Evolutionary conservation across 352 stramenopile genomes (phyloP), one percentile per base, ranked within the genome.

Genomic region (Globisporangium lucens): DNA sequence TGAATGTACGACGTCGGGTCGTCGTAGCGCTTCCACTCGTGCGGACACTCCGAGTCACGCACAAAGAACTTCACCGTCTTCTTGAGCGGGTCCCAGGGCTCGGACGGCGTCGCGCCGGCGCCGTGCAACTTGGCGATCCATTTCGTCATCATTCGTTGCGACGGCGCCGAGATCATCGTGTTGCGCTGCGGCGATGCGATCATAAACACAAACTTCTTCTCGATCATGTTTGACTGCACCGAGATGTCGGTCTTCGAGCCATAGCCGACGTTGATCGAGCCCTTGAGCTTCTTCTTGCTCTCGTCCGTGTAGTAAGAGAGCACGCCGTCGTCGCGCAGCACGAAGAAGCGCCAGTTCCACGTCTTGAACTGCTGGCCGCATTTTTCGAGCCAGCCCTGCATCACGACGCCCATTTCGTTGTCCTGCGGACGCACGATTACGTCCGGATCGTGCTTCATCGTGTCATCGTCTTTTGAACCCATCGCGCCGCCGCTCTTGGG

Each of bases 321-420:
- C 55, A 92, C 80, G 36, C 89, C 85, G 70, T 95, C 87, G 56
- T 88, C 75, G 20, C 85, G 82, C 52, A 96, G 74, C 57, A 95
- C 89, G 62, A 96, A 96, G 75, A 93, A 95, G 49, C 87, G 85
- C 86, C 81, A 93, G 68, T 96, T 94, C 89, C 89, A 95, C 57
- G 89, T 94, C 80, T 96, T 95, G 72, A 96, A 93, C 63, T 91
- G 85, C 72, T 94, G 85, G 1, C 89, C 86, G 64, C 89, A 95
- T 68, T 96, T 96, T 58, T 96, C 83, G 43, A 96, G 83, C 89
- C 89, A 96, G 17, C 89, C 89, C 53, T 94, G 81, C 75, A 93
- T 93, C 7, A 94, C 76, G 35, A 95, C 74, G 22, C 78, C 86
- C 73, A 87, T 83, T 59, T 85, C 82, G 33, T 84, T 63, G 59